Conservation (phyloP, 2,329 filamentous ascomycete genomes). For the Xylaria sp. region DNA sequence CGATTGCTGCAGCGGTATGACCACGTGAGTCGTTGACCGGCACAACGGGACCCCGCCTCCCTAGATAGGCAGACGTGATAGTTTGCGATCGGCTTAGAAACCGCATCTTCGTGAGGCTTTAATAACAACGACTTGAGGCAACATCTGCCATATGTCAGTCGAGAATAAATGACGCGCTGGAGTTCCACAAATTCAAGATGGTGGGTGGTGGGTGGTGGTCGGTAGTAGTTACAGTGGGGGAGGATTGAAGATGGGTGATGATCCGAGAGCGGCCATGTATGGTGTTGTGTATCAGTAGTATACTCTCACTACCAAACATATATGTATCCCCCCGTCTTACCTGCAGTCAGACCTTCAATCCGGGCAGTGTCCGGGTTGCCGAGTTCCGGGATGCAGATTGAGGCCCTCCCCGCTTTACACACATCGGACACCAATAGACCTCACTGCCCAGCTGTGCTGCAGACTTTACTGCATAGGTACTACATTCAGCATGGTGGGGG, state of each 20-base stretch:
- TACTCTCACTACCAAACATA: not conserved
- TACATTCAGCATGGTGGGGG: not conserved
- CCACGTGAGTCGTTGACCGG: not conserved
- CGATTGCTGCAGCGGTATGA: slow-evolving; percentile 21
- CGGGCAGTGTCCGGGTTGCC: slow-evolving; percentile 19
- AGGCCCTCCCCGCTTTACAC: not conserved
- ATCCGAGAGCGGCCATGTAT: not conserved
- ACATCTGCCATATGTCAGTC: not conserved
- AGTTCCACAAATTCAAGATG: not conserved
- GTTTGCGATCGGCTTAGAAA: not conserved
- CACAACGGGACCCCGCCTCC: not conserved
- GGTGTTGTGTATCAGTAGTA: not conserved
- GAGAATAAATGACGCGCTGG: slow-evolving; percentile 2
- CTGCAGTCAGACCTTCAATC: slow-evolving; percentile 13
- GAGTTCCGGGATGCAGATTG: slow-evolving; percentile 19
- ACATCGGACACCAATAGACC: not conserved
- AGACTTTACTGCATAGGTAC: too few species aligned
- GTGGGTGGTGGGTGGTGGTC: not conserved
- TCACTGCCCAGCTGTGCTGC: too few species aligned
- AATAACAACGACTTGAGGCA: not conserved
- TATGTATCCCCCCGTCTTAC: not conserved
- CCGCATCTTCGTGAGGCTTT: not conserved
- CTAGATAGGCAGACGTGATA: not conserved
- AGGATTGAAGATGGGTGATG: not conserved
- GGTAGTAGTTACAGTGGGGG: not conserved